A percentile compares a stretch with the other conserved stretches of the same genome.
These are phyloP conservation scores for Tricholoma matsutake DNA, from an alignment of 768 basidiomycete genomes.

Conservation along the genomic window DNA sequence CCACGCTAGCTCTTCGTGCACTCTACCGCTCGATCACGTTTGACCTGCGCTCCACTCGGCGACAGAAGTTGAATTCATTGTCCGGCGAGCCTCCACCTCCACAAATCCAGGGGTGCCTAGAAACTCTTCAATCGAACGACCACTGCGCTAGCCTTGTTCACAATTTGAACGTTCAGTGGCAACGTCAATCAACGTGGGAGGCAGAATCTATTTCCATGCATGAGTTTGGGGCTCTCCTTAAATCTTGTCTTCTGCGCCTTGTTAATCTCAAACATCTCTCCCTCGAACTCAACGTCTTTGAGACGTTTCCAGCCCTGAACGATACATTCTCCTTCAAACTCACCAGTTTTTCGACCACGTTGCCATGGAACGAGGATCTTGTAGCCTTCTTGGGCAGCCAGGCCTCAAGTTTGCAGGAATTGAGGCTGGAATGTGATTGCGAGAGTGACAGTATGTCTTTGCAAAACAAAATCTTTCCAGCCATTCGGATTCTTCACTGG, in stretches of 20 bases:
- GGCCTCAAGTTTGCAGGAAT: not conserved
- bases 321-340: conserved; percentile 1
- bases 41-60: not conserved
- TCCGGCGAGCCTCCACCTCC: not conserved
- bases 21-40: conserved; percentile 2
- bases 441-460: not conserved
- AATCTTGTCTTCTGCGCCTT: not conserved
- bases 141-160: not conserved
- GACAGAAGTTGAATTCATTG: not conserved
- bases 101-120: not conserved
- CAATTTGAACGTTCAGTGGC: not conserved
- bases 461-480: not conserved
- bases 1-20: not conserved
- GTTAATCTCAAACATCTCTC: not conserved
- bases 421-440: not conserved
- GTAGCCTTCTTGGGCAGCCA: not conserved
- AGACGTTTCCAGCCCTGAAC: not conserved
- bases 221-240: not conserved
- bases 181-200: not conserved
- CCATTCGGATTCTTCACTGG: not conserved
- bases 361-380: not conserved
- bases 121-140: not conserved
- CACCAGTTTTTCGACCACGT: not conserved
- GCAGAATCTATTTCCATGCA: not conserved
- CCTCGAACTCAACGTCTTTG: not conserved